Conservation (phyloP, 768 basidiomycete species). For the Xanthoconium stramineum region DNA sequence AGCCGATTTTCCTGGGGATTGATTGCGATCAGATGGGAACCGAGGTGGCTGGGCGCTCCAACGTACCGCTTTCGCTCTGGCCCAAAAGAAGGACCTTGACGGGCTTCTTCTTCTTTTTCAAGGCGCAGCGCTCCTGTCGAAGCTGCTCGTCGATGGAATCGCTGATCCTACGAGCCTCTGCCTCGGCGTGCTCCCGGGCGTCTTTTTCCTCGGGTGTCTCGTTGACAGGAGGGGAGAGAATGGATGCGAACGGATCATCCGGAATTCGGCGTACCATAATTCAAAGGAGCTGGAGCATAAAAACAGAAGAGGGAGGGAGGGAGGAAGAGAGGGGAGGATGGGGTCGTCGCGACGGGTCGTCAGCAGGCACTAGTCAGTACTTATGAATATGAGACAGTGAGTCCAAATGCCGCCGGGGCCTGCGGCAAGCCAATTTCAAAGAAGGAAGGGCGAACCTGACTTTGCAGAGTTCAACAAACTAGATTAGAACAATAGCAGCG, state of each 20-base stretch:
- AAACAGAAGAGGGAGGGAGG: background rate
- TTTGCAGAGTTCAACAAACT: background rate
- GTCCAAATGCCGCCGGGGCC: background rate
- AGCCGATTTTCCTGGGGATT: slow-evolving; percentile 57
- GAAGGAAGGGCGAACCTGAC: background rate
- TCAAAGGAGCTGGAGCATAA: background rate
- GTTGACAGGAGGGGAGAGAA: slow-evolving; percentile 59
- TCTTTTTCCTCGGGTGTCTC: slow-evolving; percentile 59
- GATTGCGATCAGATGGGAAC: background rate
- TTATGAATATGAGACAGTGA: background rate
- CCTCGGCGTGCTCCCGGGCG: slow-evolving; percentile 57
- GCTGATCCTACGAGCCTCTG: slow-evolving; percentile 59
- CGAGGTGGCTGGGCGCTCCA: background rate
- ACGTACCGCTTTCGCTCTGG: slow-evolving; percentile 65
- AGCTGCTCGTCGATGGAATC: slow-evolving; percentile 78
- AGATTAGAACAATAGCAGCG: background rate
- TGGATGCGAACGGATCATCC: slow-evolving; percentile 61
- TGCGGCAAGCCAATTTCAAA: background rate
- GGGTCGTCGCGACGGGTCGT: background rate
- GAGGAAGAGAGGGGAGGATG: too few relatives aligned
- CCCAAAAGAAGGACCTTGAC: slow-evolving; percentile 75
- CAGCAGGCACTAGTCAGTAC: background rate
- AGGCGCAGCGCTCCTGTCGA: slow-evolving; percentile 52
- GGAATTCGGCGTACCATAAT: slow-evolving; percentile 34
- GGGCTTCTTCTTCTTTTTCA: slow-evolving; percentile 62